Evolutionary conservation across 1,284 basidiomycete species (phyloP), one percentile per base, ranked within the genome.

Genomic region (Cutaneotrichosporon sp.): DNA sequence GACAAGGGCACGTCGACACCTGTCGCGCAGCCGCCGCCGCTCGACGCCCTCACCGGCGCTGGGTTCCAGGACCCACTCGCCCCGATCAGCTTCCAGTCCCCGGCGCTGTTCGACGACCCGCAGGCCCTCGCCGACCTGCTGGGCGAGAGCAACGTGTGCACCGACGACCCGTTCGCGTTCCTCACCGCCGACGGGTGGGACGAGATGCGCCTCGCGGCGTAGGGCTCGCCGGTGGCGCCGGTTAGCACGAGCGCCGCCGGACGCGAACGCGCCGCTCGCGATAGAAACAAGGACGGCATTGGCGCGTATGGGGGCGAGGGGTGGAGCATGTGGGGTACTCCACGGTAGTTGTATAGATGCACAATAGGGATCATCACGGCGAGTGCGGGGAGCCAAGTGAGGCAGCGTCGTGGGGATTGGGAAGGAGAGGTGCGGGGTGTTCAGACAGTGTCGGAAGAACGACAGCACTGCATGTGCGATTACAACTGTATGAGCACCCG

Each of bases 161-260:
- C 67, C 13, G 67, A 69, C 42, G 67, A 69, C 31, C 67, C 67
- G 36, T 69, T 69, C 34, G 67, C 67, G 22, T 69, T 69, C 63
- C 52, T 67, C 31, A 60, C 60, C 5, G 53, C 47, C 7, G 64
- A 66, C 31, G 64, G 60, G 9, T 66, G 64, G 64, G 64, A 66
- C 10, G 38, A 52, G 31, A 25, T 62, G 36, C 46, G 59, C 11
- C 20, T 60, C n/a, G 9, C 50, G n/a, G 16, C 31, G 6, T 52
- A 52, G 49, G 24, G 24, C n/a, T n/a, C n/a, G 4, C 4, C 5
- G 5, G 29, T 29, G 29, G 29, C 9, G 29, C 29, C 29, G 29
- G 29, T 9, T 9, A 29, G 29, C 29, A n/a, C n/a, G n/a, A n/a
- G n/a, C n/a, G n/a, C n/a, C n/a, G 29, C 29, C 29, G 29, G 29